Percentiles rank a stretch among this genome's conserved stretches.
phyloP scores from a whole-genome alignment of 2,329 filamentous ascomycete genomes.

The Talaromyces islandicus region DNA sequence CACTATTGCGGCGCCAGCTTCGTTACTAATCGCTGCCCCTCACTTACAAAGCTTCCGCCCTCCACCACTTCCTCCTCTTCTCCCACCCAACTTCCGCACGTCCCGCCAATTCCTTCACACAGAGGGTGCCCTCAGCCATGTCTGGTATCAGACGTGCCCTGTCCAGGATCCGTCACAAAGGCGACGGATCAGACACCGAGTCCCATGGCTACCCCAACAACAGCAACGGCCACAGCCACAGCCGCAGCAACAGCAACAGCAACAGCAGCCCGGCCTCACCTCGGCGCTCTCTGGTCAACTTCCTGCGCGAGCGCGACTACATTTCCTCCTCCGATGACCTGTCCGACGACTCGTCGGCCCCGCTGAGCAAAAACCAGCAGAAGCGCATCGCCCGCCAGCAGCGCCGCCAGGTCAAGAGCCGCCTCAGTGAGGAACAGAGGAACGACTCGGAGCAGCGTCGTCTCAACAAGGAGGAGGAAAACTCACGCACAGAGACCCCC shows the following conservation, averaged over 20 bases:
- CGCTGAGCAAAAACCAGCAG: slow-evolving; percentile 41
- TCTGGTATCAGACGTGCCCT: slow-evolving; percentile 45
- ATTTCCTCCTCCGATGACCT: slow-evolving; percentile 39
- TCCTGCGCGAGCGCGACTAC: slow-evolving; percentile 37
- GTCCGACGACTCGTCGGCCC: slow-evolving; percentile 26
- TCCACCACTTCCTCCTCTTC: not conserved
- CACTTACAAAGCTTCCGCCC: not conserved
- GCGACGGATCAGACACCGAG: slow-evolving; percentile 17
- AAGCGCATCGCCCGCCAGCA: slow-evolving; percentile 37
- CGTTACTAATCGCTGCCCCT: slow-evolving; percentile 5
- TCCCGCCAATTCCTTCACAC: not conserved
- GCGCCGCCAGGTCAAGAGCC: slow-evolving; percentile 32
- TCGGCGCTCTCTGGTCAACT: slow-evolving; percentile 35
- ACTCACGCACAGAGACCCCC: slow-evolving; percentile 46
- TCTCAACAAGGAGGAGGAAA: slow-evolving; percentile 37
- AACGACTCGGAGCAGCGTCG: slow-evolving; percentile 34
- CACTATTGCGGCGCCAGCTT: not conserved
- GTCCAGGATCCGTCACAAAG: slow-evolving; percentile 32
- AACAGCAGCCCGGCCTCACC: slow-evolving; percentile 16
- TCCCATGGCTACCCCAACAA: slow-evolving; percentile 2
- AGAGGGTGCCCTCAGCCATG: slow-evolving; percentile 15
- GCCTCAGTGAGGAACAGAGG: slow-evolving; percentile 39
- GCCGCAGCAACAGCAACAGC: slow-evolving; percentile 4
- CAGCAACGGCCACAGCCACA: too few relatives aligned
- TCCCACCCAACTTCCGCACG: not conserved